Conservation (phyloP, 306 rosid genomes). For the Rubus idaeus region DNA sequence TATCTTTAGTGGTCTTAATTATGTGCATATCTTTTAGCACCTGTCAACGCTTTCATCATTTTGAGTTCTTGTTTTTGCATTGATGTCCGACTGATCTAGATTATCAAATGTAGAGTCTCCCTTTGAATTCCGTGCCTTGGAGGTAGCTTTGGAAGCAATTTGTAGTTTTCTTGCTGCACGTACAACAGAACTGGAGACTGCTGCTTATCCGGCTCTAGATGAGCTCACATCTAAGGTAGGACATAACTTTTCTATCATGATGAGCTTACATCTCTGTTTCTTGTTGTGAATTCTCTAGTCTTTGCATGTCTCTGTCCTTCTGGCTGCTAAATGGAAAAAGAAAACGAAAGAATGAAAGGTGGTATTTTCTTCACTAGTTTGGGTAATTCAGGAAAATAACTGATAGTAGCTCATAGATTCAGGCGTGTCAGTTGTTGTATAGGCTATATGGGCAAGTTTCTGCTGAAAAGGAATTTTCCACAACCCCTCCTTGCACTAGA, state of each 20-base stretch:
- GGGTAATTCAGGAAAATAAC: background rate
- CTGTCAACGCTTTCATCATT: conserved; percentile 6
- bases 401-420: background rate
- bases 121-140: conserved; percentile 93
- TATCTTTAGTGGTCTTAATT: conserved; percentile 6
- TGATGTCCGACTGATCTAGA: conserved; percentile 35
- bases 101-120: conserved; percentile 74
- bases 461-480: background rate
- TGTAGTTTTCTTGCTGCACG: conserved; percentile 97
- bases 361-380: conserved; percentile 3
- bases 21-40: conserved; percentile 18
- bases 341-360: background rate
- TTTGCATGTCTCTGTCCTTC: background rate
- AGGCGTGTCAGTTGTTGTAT: background rate
- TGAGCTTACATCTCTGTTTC: background rate
- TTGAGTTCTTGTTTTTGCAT: conserved; percentile 13
- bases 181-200: conserved; percentile 83
- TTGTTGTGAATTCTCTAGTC: background rate
- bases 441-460: conserved; percentile 6
- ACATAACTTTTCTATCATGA: conserved; percentile 21
- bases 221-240: conserved; percentile 88
- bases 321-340: conserved; percentile 4
- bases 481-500: background rate
- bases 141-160: conserved; percentile 95
- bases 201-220: conserved; percentile 94